Percentiles rank a stretch among this genome's conserved stretches.
These are phyloP conservation scores for Corymbia citriodora DNA, from an alignment of 441 rosid species.

Conservation along the genomic window DNA sequence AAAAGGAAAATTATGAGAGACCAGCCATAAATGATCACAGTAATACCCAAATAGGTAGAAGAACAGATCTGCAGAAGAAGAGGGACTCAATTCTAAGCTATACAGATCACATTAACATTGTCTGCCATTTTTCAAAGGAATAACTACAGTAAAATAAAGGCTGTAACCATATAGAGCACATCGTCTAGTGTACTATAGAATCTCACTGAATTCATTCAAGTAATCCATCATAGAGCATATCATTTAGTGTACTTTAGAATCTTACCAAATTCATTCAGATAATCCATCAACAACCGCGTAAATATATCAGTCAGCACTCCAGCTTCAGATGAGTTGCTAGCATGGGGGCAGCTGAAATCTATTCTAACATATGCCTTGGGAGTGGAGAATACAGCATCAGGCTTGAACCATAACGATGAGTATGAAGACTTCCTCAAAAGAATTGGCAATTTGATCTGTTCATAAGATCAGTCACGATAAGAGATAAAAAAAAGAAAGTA, in stretches of 20 bases:
- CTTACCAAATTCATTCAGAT: conserved; percentile 92
- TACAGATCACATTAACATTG: background rate
- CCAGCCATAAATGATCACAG: background rate
- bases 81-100: background rate
- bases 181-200: background rate
- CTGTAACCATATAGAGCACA: background rate
- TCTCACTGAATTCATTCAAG: conserved; percentile 87
- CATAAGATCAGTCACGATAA: conserved; percentile 2
- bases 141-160: background rate
- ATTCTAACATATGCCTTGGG: conserved; percentile 79
- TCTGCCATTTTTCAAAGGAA: background rate
- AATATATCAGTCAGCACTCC: conserved; percentile 60
- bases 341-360: conserved; percentile 75
- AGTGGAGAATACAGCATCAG: conserved; percentile 66
- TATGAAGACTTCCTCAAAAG: conserved; percentile 54
- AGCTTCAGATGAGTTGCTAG: conserved; percentile 62
- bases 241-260: background rate
- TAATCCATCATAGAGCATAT: conserved; percentile 33
- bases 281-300: conserved; percentile 63
- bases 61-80: background rate
- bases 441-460: conserved; percentile 58
- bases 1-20: background rate
- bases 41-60: background rate
- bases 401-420: conserved; percentile 86
- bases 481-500: background rate